A percentile compares a stretch with the other conserved stretches of the same genome.
Evolutionary conservation across 495 filamentous ascomycete species (phyloP).

Genomic region (Articulospora tetracladia): DNA sequence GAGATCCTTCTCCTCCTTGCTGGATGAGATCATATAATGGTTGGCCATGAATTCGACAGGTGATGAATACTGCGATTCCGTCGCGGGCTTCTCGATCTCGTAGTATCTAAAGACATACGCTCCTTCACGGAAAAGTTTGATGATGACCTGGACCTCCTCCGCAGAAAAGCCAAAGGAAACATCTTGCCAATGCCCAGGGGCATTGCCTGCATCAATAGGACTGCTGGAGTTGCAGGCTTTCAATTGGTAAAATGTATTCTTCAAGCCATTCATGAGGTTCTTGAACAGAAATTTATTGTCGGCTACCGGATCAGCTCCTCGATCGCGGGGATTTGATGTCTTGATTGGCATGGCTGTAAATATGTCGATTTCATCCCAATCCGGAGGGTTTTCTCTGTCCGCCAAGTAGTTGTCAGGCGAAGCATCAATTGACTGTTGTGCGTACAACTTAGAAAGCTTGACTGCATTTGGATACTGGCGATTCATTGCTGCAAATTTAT

Average conservation of each 20-base stretch:
- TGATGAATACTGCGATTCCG: constrained; percentile 71
- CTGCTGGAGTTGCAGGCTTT: constrained; percentile 76
- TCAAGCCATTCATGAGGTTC: constrained; percentile 95
- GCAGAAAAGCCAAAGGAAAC: constrained; percentile 96
- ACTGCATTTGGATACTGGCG: constrained; percentile 90
- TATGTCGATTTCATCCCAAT: constrained; percentile 98
- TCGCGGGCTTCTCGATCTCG: constrained; percentile 73
- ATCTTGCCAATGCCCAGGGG: constrained; percentile 89
- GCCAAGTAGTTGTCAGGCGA: constrained; percentile 76
- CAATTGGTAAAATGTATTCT: constrained; percentile 94
- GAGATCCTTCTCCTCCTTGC: constrained; percentile 95
- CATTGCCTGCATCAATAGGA: constrained; percentile 68
- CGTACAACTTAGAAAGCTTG: constrained; percentile 77
- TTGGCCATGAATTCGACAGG: constrained; percentile 87
- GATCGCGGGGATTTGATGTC: constrained; percentile 86
- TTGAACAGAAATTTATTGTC: constrained; percentile 99
- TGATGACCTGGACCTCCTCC: constrained; percentile 93
- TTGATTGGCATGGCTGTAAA: constrained; percentile 96
- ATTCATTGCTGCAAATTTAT: constrained; percentile 99
- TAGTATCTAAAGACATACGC: constrained; percentile 96
- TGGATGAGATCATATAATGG: constrained; percentile 85
- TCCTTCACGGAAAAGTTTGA: constrained; percentile 95
- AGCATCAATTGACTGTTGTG: constrained; percentile 57
- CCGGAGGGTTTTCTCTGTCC: constrained; percentile 72
- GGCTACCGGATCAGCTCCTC: constrained; percentile 85